phyloP scores from a whole-genome alignment of 1,284 basidiomycete genomes.

The Sphagnurus paluster region DNA sequence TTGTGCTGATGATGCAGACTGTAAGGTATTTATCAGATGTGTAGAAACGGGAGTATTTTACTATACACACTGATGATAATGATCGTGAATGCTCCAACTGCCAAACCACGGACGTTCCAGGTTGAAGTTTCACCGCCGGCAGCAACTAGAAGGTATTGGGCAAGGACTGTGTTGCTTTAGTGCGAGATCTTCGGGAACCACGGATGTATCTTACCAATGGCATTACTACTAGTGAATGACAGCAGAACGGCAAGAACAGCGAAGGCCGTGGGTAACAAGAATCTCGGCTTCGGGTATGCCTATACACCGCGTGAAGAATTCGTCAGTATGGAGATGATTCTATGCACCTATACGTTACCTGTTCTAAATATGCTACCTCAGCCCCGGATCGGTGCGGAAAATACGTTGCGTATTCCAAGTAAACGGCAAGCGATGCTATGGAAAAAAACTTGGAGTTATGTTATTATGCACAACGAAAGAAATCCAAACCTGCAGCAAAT shows the following conservation, averaged over 20 bases:
- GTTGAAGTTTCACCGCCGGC: constrained; percentile 26
- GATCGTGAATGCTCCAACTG: constrained; percentile 32
- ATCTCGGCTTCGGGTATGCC: constrained; percentile 41
- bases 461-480: no score
- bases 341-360: constrained; percentile 20
- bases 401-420: constrained; percentile 35
- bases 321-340: neutral
- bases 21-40: neutral
- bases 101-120: constrained; percentile 36
- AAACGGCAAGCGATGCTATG: constrained; percentile 34
- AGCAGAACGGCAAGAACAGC: constrained; percentile 43
- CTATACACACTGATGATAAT: constrained; percentile 30
- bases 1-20: constrained; percentile 31
- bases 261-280: constrained; percentile 42
- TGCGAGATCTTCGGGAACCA: neutral
- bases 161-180: constrained; percentile 27
- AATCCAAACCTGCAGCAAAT: constrained; percentile 33
- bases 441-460: no score
- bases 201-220: constrained; percentile 25
- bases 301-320: constrained; percentile 9
- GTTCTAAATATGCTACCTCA: constrained; percentile 48
- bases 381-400: constrained; percentile 51
- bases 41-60: neutral
- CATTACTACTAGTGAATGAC: constrained; percentile 38
- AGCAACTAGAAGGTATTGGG: constrained; percentile 34